Evolutionary conservation across 2,329 filamentous ascomycete species (phyloP), one percentile per base, ranked within the genome.

Genomic region (Helotiales sp.): DNA sequence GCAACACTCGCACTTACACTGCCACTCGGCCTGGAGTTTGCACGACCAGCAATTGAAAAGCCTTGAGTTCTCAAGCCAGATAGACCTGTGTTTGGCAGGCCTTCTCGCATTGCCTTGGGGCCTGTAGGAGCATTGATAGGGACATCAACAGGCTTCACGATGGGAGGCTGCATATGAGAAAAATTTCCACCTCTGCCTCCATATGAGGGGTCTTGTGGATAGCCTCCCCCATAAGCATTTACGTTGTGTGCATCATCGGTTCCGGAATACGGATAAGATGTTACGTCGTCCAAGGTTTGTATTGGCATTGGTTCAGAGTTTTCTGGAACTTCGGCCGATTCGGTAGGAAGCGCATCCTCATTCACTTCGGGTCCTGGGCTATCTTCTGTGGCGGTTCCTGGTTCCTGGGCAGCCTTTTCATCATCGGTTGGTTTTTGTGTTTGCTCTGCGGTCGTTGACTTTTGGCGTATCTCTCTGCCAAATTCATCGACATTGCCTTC

Each of bases 41-140:
- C 74, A 64, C 77, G 76, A 58, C 76, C 78, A 61, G 77, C 74
- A 59, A 75, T 74, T 17, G 80, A 77, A 66, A 82, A 81, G 20
- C 78, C 71, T 60, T 74, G 69, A 28, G 69, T 74, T 69, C 87
- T 82, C 77, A 89, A 77, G 74, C 91, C 87, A 71, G 89, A 86
- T 62, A 92, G 86, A 72, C 91, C 92, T 65, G 90, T 94, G 78
- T 96, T 96, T 61, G 92, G 91, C 11, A 93, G 83, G 32, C 93
- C 93, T 79, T 96, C 91, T 70, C 95, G 87, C 93, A 98, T 97
- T 20, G 96, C 96, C 80, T 96, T 94, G 57, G 96, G 96, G 10
- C 94, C 96, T 63, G 91, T 97, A 30, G 96, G 96, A 30, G 96
- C 96, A 80, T 85, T 93, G 80, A 89, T 79, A 52, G 88, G 88